phyloP scores from a whole-genome alignment of 768 basidiomycete species.

The Termitomyces sp. region DNA sequence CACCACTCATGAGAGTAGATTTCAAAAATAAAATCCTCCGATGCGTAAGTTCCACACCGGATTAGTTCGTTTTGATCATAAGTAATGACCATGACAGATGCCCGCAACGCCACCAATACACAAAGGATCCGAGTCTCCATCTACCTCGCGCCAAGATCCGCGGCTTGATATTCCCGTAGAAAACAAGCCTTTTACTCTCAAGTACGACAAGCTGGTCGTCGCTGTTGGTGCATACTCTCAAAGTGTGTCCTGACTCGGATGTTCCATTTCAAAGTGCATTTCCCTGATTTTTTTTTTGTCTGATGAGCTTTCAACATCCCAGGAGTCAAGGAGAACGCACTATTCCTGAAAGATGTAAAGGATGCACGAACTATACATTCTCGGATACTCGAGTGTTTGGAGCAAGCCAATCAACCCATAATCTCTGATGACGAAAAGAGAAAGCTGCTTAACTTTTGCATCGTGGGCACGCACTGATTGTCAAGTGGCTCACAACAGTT shows the following conservation, averaged over 20 bases:
- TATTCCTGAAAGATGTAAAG: slow-evolving; percentile 79
- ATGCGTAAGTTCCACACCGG: slow-evolving; percentile 3
- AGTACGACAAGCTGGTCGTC: slow-evolving; percentile 81
- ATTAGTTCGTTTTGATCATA: background rate
- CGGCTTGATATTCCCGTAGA: slow-evolving; percentile 27
- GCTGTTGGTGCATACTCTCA: slow-evolving; percentile 86
- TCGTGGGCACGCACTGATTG: slow-evolving; percentile 58
- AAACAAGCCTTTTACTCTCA: slow-evolving; percentile 49
- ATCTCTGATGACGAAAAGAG: slow-evolving; percentile 72
- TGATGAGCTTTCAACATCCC: slow-evolving; percentile 63
- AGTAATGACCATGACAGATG: slow-evolving; percentile 2
- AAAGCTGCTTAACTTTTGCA: slow-evolving; percentile 80
- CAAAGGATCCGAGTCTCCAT: background rate
- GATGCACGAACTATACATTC: slow-evolving; percentile 72
- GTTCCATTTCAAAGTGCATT: background rate
- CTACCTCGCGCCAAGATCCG: background rate
- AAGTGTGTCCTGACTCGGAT: slow-evolving; percentile 51
- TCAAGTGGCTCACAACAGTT: background rate
- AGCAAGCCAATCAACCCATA: slow-evolving; percentile 81
- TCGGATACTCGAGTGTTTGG: slow-evolving; percentile 83
- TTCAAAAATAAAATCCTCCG: slow-evolving; percentile 11
- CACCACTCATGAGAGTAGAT: background rate
- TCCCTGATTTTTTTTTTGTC: background rate
- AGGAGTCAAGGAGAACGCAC: slow-evolving; percentile 77
- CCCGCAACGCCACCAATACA: slow-evolving; percentile 9